Conservation (phyloP, 331 rosid species). For the Cydonia oblonga region DNA sequence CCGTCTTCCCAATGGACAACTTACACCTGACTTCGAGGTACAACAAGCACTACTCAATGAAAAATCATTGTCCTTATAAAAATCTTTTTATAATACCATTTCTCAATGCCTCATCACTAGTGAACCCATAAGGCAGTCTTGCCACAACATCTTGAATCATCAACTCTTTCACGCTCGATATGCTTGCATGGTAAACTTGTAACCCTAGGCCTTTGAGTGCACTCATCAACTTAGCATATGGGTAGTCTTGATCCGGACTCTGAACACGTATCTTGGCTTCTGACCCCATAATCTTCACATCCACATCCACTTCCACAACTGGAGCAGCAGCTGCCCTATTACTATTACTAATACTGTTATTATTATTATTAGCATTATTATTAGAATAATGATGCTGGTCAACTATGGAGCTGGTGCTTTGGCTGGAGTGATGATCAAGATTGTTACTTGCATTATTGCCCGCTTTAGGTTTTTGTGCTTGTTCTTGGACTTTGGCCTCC, state of each 20-base stretch:
- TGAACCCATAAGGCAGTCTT: slow-evolving; percentile 21
- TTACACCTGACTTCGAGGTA: background rate
- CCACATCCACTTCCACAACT: slow-evolving; percentile 37
- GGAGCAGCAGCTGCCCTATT: background rate
- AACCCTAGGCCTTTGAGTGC: slow-evolving; percentile 35
- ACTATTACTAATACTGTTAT: background rate
- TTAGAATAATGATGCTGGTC: background rate
- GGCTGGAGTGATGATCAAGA: background rate
- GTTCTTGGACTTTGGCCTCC: slow-evolving; percentile 3
- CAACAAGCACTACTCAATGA: background rate
- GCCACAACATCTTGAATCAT: slow-evolving; percentile 49
- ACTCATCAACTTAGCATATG: slow-evolving; percentile 42
- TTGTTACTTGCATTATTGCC: background rate
- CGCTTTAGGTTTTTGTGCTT: background rate
- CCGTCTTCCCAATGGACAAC: background rate
- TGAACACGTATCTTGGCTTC: slow-evolving; percentile 52
- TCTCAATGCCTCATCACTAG: slow-evolving; percentile 28
- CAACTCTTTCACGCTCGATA: slow-evolving; percentile 39
- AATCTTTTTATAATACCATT: slow-evolving; percentile 22
- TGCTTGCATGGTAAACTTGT: slow-evolving; percentile 38
- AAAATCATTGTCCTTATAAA: background rate
- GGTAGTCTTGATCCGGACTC: slow-evolving; percentile 34
- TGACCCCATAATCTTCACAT: slow-evolving; percentile 38
- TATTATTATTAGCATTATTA: background rate
- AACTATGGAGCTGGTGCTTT: background rate